These are phyloP conservation scores for Trifolium repens DNA, from an alignment of 306 rosid genomes.

Conservation along the genomic window DNA sequence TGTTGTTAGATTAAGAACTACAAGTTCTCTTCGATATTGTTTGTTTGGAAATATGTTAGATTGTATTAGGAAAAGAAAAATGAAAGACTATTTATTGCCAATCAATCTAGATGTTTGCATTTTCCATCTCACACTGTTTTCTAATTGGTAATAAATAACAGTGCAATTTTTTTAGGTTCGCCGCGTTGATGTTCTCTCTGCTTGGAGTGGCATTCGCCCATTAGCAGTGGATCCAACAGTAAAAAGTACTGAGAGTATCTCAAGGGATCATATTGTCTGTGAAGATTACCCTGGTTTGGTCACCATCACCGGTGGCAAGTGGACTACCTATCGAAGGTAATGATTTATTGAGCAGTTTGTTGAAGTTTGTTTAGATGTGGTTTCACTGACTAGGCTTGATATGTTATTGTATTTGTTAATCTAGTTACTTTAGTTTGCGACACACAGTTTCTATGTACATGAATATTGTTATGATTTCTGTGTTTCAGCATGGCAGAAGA, in stretches of 20 bases:
- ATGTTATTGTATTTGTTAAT: not conserved
- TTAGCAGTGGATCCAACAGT: slow-evolving; percentile 91
- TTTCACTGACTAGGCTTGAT: slow-evolving; percentile 34
- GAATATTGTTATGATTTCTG: slow-evolving; percentile 44
- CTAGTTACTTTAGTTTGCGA: slow-evolving; percentile 34
- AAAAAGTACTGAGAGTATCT: slow-evolving; percentile 84
- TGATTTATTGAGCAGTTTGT: slow-evolving; percentile 31
- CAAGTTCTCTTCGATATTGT: slow-evolving; percentile 33
- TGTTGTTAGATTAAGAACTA: slow-evolving; percentile 34
- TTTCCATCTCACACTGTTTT: slow-evolving; percentile 28
- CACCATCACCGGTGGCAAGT: slow-evolving; percentile 98
- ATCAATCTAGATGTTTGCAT: slow-evolving; percentile 34
- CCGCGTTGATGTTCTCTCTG: slow-evolving; percentile 93
- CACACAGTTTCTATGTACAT: slow-evolving; percentile 30
- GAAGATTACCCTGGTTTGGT: slow-evolving; percentile 98
- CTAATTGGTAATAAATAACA: slow-evolving; percentile 44
- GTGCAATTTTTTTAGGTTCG: slow-evolving; percentile 70
- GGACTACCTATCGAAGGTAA: slow-evolving; percentile 99
- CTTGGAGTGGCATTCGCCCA: slow-evolving; percentile 99
- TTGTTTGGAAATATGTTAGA: slow-evolving; percentile 38
- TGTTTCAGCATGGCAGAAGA: slow-evolving; percentile 99
- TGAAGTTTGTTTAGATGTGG: slow-evolving; percentile 40
- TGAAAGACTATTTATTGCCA: not conserved
- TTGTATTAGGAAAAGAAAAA: not conserved
- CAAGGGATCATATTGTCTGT: slow-evolving; percentile 98